Percentiles rank a stretch among this genome's conserved stretches.
These are phyloP conservation scores for carrot (Daucus carota) DNA, from an alignment of 129 eudicot genomes.

Conservation along the genomic window DNA sequence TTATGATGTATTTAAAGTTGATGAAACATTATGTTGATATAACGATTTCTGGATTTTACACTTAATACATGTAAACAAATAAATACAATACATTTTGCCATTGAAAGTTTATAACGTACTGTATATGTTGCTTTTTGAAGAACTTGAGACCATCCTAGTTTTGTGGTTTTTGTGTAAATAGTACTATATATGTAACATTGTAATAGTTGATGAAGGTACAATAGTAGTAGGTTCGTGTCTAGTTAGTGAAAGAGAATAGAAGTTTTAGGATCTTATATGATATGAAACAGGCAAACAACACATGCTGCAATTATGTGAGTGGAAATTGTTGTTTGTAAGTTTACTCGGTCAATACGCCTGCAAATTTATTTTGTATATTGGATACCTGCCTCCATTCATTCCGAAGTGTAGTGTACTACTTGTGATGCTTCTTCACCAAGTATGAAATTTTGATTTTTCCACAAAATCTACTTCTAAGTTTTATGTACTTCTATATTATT, in stretches of 20 bases:
- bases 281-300: not conserved
- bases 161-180: not conserved
- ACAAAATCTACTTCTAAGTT: not conserved
- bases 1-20: not conserved
- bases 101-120: not conserved
- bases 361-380: not conserved
- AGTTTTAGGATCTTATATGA: not conserved
- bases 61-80: not conserved
- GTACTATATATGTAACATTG: not conserved
- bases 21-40: not conserved
- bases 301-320: not conserved
- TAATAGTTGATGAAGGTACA: not conserved
- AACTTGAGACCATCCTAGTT: not conserved
- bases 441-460: not conserved
- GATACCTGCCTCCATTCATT: not conserved
- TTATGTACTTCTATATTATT: not conserved
- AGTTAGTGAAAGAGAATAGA: not conserved
- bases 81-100: not conserved
- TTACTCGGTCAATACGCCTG: not conserved
- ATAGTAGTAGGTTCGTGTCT: not conserved
- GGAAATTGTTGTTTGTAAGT: not conserved
- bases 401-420: not conserved
- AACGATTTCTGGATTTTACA: not conserved
- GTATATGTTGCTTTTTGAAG: not conserved
- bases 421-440: not conserved